Evolutionary conservation across 1,284 basidiomycete genomes (phyloP).

Genomic region (Pseudozyma thailandica): DNA sequence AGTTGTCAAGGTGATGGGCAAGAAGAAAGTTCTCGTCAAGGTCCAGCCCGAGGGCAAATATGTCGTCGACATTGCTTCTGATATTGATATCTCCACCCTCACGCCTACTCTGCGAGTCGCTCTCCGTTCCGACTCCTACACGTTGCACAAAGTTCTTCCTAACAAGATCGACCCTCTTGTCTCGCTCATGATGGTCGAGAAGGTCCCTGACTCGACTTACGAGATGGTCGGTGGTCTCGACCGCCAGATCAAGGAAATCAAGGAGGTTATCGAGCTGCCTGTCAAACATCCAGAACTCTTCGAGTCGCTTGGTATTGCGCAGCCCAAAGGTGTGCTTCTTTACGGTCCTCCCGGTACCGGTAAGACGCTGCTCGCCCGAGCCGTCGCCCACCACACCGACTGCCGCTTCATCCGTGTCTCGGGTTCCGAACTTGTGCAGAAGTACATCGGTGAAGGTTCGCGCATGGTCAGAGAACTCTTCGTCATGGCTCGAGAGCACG

Average conservation of each 20-base stretch:
- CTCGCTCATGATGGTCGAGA: conserved; percentile 93
- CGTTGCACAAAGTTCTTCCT: conserved; percentile 69
- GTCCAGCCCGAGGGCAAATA: conserved; percentile 99
- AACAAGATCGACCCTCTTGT: conserved; percentile 68
- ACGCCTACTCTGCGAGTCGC: conserved; percentile 91
- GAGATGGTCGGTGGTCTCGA: conserved; percentile 99
- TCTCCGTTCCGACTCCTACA: conserved; percentile 93
- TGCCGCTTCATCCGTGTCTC: conserved; percentile 97
- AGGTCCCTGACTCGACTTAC: conserved; percentile 98
- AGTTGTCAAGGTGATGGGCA: conserved; percentile 98
- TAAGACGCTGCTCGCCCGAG: conserved; percentile 66
- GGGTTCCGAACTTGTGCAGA: conserved; percentile 95
- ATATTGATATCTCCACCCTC: conserved; percentile 83
- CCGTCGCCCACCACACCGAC: conserved; percentile 84
- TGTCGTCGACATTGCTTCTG: conserved; percentile 91
- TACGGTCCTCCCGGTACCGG: conserved; percentile 68
- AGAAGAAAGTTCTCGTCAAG: conserved; percentile 98
- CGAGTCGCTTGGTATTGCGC: conserved; percentile 94
- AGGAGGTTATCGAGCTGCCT: conserved; percentile 97
- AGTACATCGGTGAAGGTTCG: conserved; percentile 97
- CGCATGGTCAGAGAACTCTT: conserved; percentile 85
- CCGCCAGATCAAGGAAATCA: conserved; percentile 98
- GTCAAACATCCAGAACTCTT: conserved; percentile 98
- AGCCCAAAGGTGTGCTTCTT: conserved; percentile 77
- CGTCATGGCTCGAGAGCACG: conserved; percentile 98